phyloP scores from a whole-genome alignment of 192 early-diverging fungal species.

The Entomortierella beljakovae region DNA sequence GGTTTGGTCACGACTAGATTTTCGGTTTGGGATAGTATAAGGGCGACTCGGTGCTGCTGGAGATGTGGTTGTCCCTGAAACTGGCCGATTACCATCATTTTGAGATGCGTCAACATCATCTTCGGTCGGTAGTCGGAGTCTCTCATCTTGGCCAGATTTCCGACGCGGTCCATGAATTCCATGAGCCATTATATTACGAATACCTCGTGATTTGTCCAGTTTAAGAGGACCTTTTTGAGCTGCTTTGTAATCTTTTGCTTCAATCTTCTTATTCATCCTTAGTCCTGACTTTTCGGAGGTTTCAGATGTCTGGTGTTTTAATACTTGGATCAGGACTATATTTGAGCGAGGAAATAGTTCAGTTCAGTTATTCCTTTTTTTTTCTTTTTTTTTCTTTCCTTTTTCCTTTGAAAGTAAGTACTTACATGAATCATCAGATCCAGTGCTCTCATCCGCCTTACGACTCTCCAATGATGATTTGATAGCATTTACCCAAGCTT shows the following conservation, averaged over 20 bases:
- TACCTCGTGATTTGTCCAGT: conserved; percentile 39
- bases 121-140: conserved; percentile 16
- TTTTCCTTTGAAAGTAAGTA: too few species aligned
- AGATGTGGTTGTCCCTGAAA: background rate
- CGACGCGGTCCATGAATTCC: conserved; percentile 49
- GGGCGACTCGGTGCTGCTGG: background rate
- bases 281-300: conserved; percentile 27
- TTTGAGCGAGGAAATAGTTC: background rate
- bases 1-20: conserved; percentile 33
- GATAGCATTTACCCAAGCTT: conserved; percentile 43
- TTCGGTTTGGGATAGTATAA: conserved; percentile 2
- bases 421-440: conserved; percentile 35
- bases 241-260: conserved; percentile 38
- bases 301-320: conserved; percentile 33
- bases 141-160: conserved; percentile 45
- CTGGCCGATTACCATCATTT: background rate
- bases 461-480: conserved; percentile 29
- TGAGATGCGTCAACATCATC: background rate
- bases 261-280: conserved; percentile 54
- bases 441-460: conserved; percentile 31
- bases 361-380: background rate
- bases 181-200: conserved; percentile 47
- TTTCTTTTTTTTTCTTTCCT: too few species aligned
- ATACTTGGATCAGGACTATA: conserved; percentile 37
- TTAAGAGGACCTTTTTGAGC: conserved; percentile 34